phyloP scores from a whole-genome alignment of 164 flowering plant genomes.

The Brasenia schreberi region DNA sequence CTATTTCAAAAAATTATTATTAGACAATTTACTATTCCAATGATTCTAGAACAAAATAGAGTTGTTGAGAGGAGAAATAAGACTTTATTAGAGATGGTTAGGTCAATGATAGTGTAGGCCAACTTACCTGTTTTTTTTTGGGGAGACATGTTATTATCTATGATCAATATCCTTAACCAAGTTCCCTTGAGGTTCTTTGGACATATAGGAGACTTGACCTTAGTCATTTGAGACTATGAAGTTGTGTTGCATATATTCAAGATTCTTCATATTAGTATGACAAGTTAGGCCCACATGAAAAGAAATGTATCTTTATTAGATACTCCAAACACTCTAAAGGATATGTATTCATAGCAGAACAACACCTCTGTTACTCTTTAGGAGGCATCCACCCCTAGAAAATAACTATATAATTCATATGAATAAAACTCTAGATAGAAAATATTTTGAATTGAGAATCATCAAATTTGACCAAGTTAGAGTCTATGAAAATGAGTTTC shows the following conservation, averaged over 20 bases:
- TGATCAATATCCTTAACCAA: background rate
- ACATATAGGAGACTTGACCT: background rate
- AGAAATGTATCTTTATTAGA: background rate
- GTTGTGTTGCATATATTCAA: background rate
- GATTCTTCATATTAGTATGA: background rate
- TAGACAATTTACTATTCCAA: background rate
- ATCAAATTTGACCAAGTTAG: no score
- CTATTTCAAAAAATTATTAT: background rate
- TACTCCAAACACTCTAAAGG: background rate
- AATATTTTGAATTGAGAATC: no score
- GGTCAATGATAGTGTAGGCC: background rate
- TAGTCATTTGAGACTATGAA: background rate
- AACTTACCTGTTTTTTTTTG: background rate
- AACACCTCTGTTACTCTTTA: no score
- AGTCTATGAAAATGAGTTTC: no score
- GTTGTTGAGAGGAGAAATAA: background rate
- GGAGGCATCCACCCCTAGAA: no score
- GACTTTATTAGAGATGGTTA: background rate
- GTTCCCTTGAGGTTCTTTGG: background rate
- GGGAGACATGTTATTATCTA: background rate
- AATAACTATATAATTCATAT: background rate
- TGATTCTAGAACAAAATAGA: background rate
- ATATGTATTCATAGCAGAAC: background rate
- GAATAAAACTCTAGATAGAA: no score
- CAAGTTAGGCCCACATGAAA: background rate